Evolutionary conservation across 1,139 yeast genomes (phyloP).

Genomic region (Hemisphaericaspora lyxosophila): DNA sequence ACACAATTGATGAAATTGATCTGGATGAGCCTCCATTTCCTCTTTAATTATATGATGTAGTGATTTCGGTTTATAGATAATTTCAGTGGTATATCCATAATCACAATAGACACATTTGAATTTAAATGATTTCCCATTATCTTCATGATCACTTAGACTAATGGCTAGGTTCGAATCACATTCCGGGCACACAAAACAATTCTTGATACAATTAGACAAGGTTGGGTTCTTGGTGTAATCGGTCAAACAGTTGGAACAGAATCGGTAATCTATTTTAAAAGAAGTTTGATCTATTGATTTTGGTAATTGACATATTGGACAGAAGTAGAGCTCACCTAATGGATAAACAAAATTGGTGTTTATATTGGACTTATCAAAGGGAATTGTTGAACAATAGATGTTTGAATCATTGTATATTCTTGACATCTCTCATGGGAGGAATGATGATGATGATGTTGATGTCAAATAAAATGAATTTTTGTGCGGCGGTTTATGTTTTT

Average conservation of each 20-base stretch:
- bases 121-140: constrained; percentile 32
- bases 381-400: constrained; percentile 20
- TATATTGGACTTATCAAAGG: constrained; percentile 9
- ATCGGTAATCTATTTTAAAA: constrained; percentile 26
- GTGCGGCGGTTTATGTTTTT: no score
- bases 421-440: constrained; percentile 16
- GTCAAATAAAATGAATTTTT: no score
- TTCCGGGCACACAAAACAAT: constrained; percentile 42
- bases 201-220: constrained; percentile 28
- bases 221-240: constrained; percentile 29
- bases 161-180: constrained; percentile 32
- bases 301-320: constrained; percentile 38
- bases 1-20: constrained; percentile 11
- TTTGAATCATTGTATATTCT: constrained; percentile 21
- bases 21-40: constrained; percentile 13
- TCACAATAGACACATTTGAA: constrained; percentile 36
- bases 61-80: constrained; percentile 37
- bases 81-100: constrained; percentile 27
- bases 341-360: constrained; percentile 9
- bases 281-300: constrained; percentile 29
- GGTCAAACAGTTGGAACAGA: constrained; percentile 39
- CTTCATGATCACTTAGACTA: constrained; percentile 24
- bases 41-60: constrained; percentile 28
- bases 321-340: constrained; percentile 28
- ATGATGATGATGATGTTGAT: neutral